Evolutionary conservation across 2,329 filamentous ascomycete species (phyloP).

Genomic region (Sporothrix schenckii): DNA sequence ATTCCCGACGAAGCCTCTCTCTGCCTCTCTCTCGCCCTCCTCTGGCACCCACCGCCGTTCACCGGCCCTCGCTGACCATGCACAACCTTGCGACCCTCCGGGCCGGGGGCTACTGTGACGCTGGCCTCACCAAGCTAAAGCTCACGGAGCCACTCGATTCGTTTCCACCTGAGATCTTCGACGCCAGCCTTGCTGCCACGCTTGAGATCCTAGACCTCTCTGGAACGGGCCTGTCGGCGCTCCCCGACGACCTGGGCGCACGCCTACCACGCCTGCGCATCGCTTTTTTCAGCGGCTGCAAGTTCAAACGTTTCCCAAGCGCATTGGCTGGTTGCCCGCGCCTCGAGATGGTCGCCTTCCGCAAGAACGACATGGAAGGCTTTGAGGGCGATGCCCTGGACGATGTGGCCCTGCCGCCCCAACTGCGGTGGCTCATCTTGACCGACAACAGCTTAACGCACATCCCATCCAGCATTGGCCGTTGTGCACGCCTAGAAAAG

Average conservation of each 20-base stretch:
- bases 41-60: background rate
- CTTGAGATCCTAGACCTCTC: constrained; percentile 55
- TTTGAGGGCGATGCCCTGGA: constrained; percentile 44
- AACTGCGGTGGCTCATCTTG: constrained; percentile 53
- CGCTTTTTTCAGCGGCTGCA: constrained; percentile 53
- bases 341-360: constrained; percentile 56
- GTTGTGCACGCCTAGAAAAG: constrained; percentile 50
- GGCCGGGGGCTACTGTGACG: constrained; percentile 41
- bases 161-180: constrained; percentile 49
- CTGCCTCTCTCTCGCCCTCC: background rate
- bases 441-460: constrained; percentile 49
- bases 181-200: constrained; percentile 43
- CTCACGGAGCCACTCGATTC: constrained; percentile 42
- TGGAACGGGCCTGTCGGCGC: constrained; percentile 47
- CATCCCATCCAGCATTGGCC: constrained; percentile 49
- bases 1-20: background rate
- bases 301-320: constrained; percentile 48
- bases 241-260: constrained; percentile 47
- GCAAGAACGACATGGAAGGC: constrained; percentile 49
- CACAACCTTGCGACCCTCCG: constrained; percentile 42
- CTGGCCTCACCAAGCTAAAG: constrained; percentile 44
- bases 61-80: constrained; percentile 36
- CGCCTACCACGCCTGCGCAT: constrained; percentile 50
- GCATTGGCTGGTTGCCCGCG: constrained; percentile 48
- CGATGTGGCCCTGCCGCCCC: constrained; percentile 47